phyloP scores from a whole-genome alignment of 345 rosid genomes.

The Durio zibethinus region DNA sequence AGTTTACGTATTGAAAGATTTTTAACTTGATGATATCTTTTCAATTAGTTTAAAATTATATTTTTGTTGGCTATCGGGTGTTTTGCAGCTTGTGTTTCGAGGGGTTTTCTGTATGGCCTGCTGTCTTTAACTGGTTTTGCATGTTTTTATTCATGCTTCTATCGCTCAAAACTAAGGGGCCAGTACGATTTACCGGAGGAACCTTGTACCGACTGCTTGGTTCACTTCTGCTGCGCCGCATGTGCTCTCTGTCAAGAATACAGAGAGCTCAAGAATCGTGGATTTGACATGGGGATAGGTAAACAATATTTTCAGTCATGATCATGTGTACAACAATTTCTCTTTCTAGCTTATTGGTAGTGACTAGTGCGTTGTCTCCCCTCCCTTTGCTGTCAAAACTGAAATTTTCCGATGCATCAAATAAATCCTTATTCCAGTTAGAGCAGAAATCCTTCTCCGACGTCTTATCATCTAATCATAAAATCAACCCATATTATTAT shows the following conservation, averaged over 20 bases:
- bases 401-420: too few species aligned
- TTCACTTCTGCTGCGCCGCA: constrained; percentile 40
- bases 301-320: not conserved
- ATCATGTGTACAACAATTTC: not conserved
- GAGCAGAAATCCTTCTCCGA: too few species aligned
- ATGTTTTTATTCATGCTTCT: constrained; percentile 40
- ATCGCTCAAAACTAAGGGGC: constrained; percentile 42
- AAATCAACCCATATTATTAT: not conserved
- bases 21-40: too few species aligned
- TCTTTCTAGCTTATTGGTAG: not conserved
- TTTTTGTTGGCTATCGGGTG: not conserved
- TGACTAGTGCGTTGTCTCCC: too few species aligned
- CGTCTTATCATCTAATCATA: not conserved
- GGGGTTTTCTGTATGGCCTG: constrained; percentile 37
- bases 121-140: constrained; percentile 20
- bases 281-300: constrained; percentile 55
- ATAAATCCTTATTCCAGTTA: too few species aligned
- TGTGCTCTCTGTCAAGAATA: constrained; percentile 63
- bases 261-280: constrained; percentile 52
- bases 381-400: too few species aligned
- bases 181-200: constrained; percentile 45
- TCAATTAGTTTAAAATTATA: not conserved
- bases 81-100: constrained; percentile 38
- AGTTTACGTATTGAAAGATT: not conserved
- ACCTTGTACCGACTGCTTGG: constrained; percentile 53